Evolutionary conservation across 1,284 basidiomycete genomes (phyloP), one percentile per base, ranked within the genome.

Genomic region (Tilletia walkeri): DNA sequence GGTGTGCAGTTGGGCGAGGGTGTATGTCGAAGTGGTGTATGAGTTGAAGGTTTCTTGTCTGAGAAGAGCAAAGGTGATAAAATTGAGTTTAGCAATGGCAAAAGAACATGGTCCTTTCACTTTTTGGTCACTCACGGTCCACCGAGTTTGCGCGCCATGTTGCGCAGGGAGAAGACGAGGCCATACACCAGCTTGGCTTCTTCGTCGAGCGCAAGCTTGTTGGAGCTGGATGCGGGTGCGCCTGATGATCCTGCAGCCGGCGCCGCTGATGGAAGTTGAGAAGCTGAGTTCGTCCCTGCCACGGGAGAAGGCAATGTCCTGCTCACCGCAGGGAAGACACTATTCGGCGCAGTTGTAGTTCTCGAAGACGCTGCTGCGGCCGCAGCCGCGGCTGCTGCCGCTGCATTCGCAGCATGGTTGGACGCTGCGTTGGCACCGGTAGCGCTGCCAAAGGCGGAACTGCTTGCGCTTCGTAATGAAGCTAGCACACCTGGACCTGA

Each of bases 121-220:
- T 30, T 30, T 30, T 30, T 2, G 24, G 2, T 30, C 24, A 72
- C 76, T 76, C 61, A 75, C 72, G 75, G 72, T 66, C 77, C 80
- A 12, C 78, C 78, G 7, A 99, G 84, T 85, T 96, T 98, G 86
- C 91, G 95, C 81, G 95, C 88, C 93, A 99, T 95, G 84, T 94
- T 95, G 69, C 94, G 86, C 75, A 99, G 84, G 6, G 93, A 95
- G 68, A 97, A 87, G 20, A 99, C 88, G 59, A 99, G 92, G 72
- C 96, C 96, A 82, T 98, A 99, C 0, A 99, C 94, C 68, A 99
- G 88, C 84, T 99, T 99, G 1, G 92, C 91, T 84, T 99, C 95
- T 85, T 99, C 95, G 81, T 99, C 95, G 76, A 99, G 97, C 4
- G 95, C 88, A 1, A 83, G 75, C 30, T 53, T 63, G 9, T 1